Evolutionary conservation across 148 eudicot genomes (phyloP), one percentile per base, ranked within the genome.

Genomic region (Heliamphora exappendiculata): DNA sequence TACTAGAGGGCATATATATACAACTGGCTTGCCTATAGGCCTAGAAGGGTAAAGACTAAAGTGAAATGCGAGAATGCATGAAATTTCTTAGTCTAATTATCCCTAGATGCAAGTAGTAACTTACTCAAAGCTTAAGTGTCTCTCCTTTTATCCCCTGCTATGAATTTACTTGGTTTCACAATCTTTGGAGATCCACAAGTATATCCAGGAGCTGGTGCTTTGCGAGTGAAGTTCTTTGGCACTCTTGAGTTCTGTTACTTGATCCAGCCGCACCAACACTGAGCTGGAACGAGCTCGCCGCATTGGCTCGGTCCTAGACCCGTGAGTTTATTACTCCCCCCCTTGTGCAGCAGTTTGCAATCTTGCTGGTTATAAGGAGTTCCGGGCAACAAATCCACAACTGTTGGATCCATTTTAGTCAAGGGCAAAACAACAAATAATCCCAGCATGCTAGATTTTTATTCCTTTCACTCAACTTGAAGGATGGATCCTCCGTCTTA

Each of bases 71-170:
- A n/a, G 73, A 13, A 28, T 70, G 53, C 31, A 67, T 16, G 37
- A 44, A 42, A 26, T 17, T 14, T 47, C 28, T 42, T 4, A 3
- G 44, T 45, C 53, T 24, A 42, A 26, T 47, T 14, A 45, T 47
- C 33, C 20, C 37, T 6, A 26, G 1, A 70, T 44, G 73, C 26
- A 78, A 65, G 20, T 73, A 41, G 60, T 20, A 59, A 88, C 89
- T 92, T 90, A 92, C 97, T 87, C 77, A 90, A 72, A 80, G 94
- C 89, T 77, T 86, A 94, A 67, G 92, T 87, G 68, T 78, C 78
- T 84, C 94, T 88, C 58, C 92, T 80, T 67, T 76, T 78, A 85
- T 89, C 95, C 39, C 80, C 14, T 6, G 89, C 76, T 5, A 41
- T 4, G 70, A 81, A 90, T 70, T 77, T 77, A 36, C 87, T 87